Evolutionary conservation across 371 early-diverging fungal genomes (phyloP).

Genomic region (Mortierella sp.): DNA sequence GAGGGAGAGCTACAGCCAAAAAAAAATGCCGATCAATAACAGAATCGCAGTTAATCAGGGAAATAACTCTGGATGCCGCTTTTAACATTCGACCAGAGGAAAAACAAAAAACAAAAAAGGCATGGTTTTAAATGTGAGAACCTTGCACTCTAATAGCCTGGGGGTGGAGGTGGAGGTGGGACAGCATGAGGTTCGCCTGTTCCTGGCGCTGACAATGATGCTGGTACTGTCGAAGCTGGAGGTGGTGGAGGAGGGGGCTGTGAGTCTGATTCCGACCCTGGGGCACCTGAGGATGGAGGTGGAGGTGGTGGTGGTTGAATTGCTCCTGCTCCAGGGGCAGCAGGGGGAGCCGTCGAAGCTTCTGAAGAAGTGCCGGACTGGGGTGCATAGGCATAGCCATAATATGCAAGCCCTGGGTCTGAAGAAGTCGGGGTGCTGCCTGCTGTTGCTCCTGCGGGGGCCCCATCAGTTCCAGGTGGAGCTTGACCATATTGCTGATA

Average conservation of each 20-base stretch:
- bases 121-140: not conserved
- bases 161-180: slow-evolving; percentile 16
- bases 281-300: slow-evolving; percentile 16
- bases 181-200: slow-evolving; percentile 12
- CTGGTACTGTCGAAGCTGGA: slow-evolving; percentile 31
- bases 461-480: slow-evolving; percentile 47
- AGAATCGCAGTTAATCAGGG: too few species aligned
- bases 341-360: slow-evolving; percentile 12
- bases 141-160: not conserved
- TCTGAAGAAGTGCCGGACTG: not conserved
- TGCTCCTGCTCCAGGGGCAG: too few species aligned
- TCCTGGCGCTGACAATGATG: slow-evolving; percentile 17
- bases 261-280: slow-evolving; percentile 30
- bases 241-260: slow-evolving; percentile 34
- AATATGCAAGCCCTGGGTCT: slow-evolving; percentile 50
- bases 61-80: too few species aligned
- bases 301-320: slow-evolving; percentile 22
- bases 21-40: too few species aligned
- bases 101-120: not conserved
- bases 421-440: slow-evolving; percentile 24
- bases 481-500: slow-evolving; percentile 43
- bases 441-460: slow-evolving; percentile 34
- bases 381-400: slow-evolving; percentile 53
- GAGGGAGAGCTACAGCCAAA: too few species aligned
- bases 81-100: too few species aligned